Evolutionary conservation across 805 yeast genomes (phyloP), one percentile per base, ranked within the genome.

Genomic region (Myxozyma geophila): DNA sequence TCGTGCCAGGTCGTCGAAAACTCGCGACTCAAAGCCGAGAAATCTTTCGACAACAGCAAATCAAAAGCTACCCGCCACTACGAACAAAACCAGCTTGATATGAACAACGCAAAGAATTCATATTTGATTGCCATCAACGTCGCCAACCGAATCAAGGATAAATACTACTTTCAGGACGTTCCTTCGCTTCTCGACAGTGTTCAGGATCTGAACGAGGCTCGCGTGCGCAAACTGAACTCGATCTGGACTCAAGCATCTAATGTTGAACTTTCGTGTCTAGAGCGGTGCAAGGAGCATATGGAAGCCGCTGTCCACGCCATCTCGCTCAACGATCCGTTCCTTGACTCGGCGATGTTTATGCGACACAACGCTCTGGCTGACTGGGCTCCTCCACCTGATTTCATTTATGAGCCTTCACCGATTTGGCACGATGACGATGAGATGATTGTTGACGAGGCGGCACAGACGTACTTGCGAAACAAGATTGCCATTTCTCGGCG

Each of bases 341-440:
- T 91, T 56, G 97, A 92, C 76, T 84, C 92, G 0, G 87, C 90
- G 40, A 93, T 95, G 98, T 95, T 87, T 76, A 86, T 92, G 60
- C 92, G 92, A 72, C 99, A 95, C 77, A 95, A 95, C 74, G 66
- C 82, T 33, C 76, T 77, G 19, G 70, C 72, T 40, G 79, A 79
- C 15, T 95, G 97, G 98, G 81, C 80, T 51, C 98, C 92, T 70
- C 98, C 98, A 0, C 79, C 79, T 7, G 98, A 93, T 77, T 90
- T 89, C 73, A 81, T 85, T 68, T 95, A 89, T 72, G 83, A 89
- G 67, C 97, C 98, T 1, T 87, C 96, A 33, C 87, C 92, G 37
- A 87, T 95, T 48, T 95, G 99, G 99, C 98, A 93, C 76, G 99
- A 95, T 72, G 98, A 95, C 75, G 97, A 91, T 68, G 78, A 83